Evolutionary conservation across 257 asterid species (phyloP), one percentile per base, ranked within the genome.

Genomic region (Capsicum rhomboideum): DNA sequence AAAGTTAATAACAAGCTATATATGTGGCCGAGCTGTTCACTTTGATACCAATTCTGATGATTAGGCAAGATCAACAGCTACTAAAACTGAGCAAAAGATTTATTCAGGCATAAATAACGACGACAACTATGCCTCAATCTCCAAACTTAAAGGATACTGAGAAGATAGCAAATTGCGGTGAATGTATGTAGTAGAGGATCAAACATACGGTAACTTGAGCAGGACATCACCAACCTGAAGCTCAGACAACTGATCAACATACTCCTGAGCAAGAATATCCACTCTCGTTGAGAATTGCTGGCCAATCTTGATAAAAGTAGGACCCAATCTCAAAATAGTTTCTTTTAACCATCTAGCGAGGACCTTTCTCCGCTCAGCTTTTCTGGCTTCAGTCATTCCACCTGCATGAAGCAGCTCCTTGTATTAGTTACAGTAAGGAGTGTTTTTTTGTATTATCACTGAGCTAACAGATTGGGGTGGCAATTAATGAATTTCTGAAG

Each of bases 251-350:
- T 97, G 98, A 91, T 97, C 99, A 67, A 97, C 97, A 23, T 95
- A 97, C 88, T 95, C 99, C 86, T 97, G 99, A 85, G 99, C 95
- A 86, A 97, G 99, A 92, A 97, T 97, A 85, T 97, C 99, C 78
- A 95, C 98, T 84, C 99, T 91, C 77, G 99, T 94, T 78, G 99
- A 97, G 90, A 97, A 97, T 83, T 95, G 99, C 91, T 97, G 99
- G 55, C 99, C 99, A 71, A 97, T 94, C 89, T 97, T 97, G 87
- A 97, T 97, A 86, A 97, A 97, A 18, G 99, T 97, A 40, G 99
- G 99, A 74, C 99, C 99, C 72, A 97, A 89, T 90, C 97, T 94
- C 93, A 97, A 88, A 52, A 97, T 93, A 81, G 80, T 95, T 89
- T 97, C 99, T 86, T 97, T 97, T 69, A 97, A 91, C 99, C 99